Conservation (phyloP, 2,329 filamentous ascomycete species). For the Epichloe bromicola region DNA sequence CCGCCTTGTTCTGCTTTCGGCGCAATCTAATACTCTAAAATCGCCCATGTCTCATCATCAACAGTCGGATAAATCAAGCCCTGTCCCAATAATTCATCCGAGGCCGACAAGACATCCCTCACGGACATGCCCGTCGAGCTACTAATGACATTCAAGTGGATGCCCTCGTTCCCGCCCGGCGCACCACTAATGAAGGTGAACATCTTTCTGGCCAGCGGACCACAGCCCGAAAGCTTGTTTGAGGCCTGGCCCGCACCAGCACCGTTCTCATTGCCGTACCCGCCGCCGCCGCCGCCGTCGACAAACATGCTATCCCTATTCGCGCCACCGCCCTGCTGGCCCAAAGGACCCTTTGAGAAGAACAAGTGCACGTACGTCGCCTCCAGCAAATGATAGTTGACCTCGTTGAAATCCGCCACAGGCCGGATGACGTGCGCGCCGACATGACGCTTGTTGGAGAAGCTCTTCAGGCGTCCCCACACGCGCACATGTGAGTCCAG, state of each 20-base stretch:
- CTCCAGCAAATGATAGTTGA: conserved; percentile 85
- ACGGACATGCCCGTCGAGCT: conserved; percentile 50
- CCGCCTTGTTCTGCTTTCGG: neutral
- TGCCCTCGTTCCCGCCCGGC: conserved; percentile 65
- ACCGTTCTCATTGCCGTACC: conserved; percentile 26
- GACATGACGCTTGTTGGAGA: conserved; percentile 73
- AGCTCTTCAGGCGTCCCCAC: conserved; percentile 71
- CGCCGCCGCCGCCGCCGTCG: conserved; percentile 32
- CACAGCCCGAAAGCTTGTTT: conserved; percentile 34
- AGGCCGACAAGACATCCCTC: conserved; percentile 59
- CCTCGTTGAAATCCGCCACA: conserved; percentile 77
- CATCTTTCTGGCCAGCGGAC: conserved; percentile 51
- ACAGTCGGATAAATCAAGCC: conserved; percentile 82
- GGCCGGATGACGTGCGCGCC: conserved; percentile 70
- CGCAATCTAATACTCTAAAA: conserved; percentile 43
- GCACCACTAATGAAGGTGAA: conserved; percentile 55
- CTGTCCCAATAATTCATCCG: conserved; percentile 62
- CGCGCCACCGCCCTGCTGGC: conserved; percentile 22
- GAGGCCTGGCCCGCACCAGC: conserved; percentile 25
- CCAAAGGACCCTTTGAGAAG: conserved; percentile 57
- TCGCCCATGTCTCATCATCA: conserved; percentile 84
- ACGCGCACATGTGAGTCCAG: conserved; percentile 74
- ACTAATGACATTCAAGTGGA: conserved; percentile 70
- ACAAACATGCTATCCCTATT: conserved; percentile 40
- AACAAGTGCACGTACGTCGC: conserved; percentile 78